Conservation (phyloP, 2,329 filamentous ascomycete genomes). For the Daldinia sp. region DNA sequence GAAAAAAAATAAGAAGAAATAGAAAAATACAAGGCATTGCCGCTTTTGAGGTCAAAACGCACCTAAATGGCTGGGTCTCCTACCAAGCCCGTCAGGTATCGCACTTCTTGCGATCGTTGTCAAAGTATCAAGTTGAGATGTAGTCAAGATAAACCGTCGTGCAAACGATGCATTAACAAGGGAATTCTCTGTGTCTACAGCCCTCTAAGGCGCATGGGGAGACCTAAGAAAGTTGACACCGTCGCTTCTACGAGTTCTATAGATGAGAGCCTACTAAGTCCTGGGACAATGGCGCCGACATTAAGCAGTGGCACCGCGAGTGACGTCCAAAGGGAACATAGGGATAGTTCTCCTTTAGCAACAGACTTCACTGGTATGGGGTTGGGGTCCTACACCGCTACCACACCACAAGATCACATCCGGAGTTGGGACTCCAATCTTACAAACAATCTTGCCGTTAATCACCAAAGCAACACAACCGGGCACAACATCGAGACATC, state of each 20-base stretch:
- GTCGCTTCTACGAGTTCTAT: neutral
- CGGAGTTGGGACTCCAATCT: neutral
- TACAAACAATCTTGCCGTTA: neutral
- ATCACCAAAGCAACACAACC: neutral
- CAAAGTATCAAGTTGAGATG: conserved; percentile 24
- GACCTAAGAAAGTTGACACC: neutral
- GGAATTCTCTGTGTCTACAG: neutral
- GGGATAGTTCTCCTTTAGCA: neutral
- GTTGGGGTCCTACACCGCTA: neutral
- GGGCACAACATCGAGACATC: neutral
- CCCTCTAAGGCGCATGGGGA: neutral
- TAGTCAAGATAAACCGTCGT: conserved; percentile 28
- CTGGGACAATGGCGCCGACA: neutral
- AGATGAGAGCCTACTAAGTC: neutral
- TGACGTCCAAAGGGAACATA: neutral
- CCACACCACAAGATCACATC: neutral
- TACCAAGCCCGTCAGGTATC: neutral
- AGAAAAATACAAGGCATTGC: neutral
- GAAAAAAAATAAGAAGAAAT: neutral
- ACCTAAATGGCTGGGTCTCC: neutral
- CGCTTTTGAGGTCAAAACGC: neutral
- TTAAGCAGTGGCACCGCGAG: neutral
- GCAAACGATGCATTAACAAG: conserved; percentile 23
- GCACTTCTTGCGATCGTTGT: conserved; percentile 25
- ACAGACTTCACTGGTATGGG: neutral